Evolutionary conservation across 2,329 filamentous ascomycete genomes (phyloP), one percentile per base, ranked within the genome.

Genomic region (Coniella lustricola): DNA sequence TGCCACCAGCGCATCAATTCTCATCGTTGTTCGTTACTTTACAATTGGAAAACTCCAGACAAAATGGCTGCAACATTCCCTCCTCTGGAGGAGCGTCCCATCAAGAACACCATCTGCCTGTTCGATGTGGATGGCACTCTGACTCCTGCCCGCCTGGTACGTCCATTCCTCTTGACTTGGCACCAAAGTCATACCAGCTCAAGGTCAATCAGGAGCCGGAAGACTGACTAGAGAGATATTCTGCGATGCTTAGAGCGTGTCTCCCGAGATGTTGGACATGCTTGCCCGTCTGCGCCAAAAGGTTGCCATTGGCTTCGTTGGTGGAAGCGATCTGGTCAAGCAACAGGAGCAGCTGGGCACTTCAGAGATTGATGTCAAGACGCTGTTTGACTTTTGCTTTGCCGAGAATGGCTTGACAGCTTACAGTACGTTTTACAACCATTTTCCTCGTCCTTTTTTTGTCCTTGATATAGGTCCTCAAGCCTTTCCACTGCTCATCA

Each of bases 51-150:
- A 41, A 3, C 22, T 13, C 17, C 21, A 16, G 17, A 16, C 25
- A 44, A 38, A 57, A 77, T 77, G 74, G 67, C 67, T 55, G 64
- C 70, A 56, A 59, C 65, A 35, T 87, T 84, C 69, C 85, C 90
- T 49, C 80, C 89, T 54, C 81, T 97, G 57, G 79, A 84, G 65
- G 76, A 91, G 61, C 88, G 93, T 58, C 87, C 88, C 37, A 72
- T 96, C 68, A 88, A 90, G 73, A 89, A 93, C 76, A 97, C 91
- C 56, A 87, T 98, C 68, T 84, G 82, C 63, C 84, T 98, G 55
- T 98, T 98, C 70, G 93, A 98, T 70, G 93, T 98, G 52, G 93
- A 98, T 66, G 87, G 81, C 62, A 96, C 93, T 25, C 80, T 98
- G 58, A 93, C 90, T 14, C 85, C 82, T 36, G 84, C 93, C 39